Evolutionary conservation across 805 yeast species (phyloP).

Genomic region (Myxozyma lipomycoides): DNA sequence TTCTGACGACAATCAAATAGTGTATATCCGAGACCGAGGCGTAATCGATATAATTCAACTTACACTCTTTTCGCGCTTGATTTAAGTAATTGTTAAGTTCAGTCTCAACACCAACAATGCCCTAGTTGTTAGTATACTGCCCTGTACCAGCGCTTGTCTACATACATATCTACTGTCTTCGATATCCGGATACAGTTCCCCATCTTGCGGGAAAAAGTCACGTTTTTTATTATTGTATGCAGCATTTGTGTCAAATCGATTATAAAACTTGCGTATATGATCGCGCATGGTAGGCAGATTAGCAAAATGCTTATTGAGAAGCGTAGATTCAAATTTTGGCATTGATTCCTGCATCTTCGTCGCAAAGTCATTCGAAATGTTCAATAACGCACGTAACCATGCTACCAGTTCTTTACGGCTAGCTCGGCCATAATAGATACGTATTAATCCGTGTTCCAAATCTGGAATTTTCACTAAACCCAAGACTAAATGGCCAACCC

Average conservation of each 20-base stretch:
- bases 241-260: conserved; percentile 28
- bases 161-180: no score
- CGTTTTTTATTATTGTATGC: conserved; percentile 31
- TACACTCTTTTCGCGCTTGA: conserved; percentile 44
- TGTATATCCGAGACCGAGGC: conserved; percentile 56
- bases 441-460: conserved; percentile 53
- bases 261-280: conserved; percentile 32
- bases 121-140: conserved; percentile 37
- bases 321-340: conserved; percentile 37
- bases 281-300: conserved; percentile 40
- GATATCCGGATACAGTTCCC: conserved; percentile 41
- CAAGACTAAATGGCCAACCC: conserved; percentile 33
- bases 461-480: conserved; percentile 47
- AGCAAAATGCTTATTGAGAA: conserved; percentile 42
- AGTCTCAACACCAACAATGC: conserved; percentile 44
- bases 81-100: conserved; percentile 53
- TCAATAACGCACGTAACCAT: conserved; percentile 47
- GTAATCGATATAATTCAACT: conserved; percentile 44
- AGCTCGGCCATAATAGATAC: conserved; percentile 54
- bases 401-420: conserved; percentile 57
- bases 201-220: conserved; percentile 30
- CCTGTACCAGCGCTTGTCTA: no score
- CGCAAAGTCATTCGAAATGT: conserved; percentile 31
- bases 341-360: conserved; percentile 31
- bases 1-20: conserved; percentile 71